phyloP scores from a whole-genome alignment of 257 asterid species.

The Ajuga chamaepitys region DNA sequence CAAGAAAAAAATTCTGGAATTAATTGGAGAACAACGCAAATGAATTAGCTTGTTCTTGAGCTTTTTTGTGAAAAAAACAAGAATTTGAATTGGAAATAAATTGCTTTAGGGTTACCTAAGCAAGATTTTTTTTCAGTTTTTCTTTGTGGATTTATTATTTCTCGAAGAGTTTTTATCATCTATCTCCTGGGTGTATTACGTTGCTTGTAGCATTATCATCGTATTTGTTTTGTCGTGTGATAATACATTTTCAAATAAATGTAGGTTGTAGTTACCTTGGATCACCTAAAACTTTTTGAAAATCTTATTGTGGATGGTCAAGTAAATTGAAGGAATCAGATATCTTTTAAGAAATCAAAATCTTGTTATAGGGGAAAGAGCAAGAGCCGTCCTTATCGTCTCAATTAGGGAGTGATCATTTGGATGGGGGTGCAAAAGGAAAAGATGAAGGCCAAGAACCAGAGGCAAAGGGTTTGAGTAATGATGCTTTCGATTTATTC shows the following conservation, averaged over 20 bases:
- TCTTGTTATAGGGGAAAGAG: conserved; percentile 31
- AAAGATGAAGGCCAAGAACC: conserved; percentile 21
- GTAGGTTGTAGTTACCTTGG: neutral
- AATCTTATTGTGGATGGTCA: neutral
- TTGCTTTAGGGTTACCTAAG: neutral
- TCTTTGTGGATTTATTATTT: neutral
- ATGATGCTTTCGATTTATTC: conserved; percentile 43
- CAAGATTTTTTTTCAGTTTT: neutral
- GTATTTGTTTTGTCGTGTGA: neutral
- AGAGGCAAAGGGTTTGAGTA: conserved; percentile 28
- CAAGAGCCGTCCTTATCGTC: conserved; percentile 33
- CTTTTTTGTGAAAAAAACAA: neutral
- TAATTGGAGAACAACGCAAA: neutral
- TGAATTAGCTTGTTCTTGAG: neutral
- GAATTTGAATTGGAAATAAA: neutral
- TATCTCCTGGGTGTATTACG: neutral
- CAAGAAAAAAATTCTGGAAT: no score
- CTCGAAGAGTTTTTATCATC: neutral
- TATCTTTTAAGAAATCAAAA: neutral
- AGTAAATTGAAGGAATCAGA: neutral
- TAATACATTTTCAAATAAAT: neutral
- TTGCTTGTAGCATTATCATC: neutral
- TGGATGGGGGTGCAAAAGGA: conserved; percentile 14
- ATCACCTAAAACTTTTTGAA: no score
- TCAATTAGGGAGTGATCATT: conserved; percentile 17